Conservation (phyloP, 2,329 filamentous ascomycete genomes). For the Aureobasidium vineae region DNA sequence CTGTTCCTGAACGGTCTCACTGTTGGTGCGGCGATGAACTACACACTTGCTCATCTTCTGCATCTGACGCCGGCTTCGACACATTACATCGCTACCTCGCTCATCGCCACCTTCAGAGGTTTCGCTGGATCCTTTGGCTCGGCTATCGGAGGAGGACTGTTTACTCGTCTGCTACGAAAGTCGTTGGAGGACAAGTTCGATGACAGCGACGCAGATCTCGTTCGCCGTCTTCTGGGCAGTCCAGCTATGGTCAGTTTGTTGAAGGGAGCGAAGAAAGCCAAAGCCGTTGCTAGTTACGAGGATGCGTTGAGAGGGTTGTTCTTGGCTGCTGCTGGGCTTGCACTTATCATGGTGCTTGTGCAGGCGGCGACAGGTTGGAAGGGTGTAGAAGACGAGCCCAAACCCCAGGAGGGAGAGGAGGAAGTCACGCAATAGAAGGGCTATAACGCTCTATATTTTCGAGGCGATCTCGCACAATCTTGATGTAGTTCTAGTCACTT, state of each 20-base stretch:
- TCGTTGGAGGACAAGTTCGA: conserved; percentile 59
- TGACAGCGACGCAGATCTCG: conserved; percentile 45
- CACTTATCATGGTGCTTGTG: conserved; percentile 50
- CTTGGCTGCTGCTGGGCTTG: conserved; percentile 51
- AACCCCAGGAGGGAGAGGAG: conserved; percentile 27
- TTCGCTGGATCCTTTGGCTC: conserved; percentile 80
- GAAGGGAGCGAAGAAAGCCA: conserved; percentile 49
- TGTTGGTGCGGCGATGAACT: conserved; percentile 73
- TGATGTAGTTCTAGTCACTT: neutral
- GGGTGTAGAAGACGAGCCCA: conserved; percentile 34
- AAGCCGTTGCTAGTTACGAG: conserved; percentile 56
- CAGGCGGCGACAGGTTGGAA: conserved; percentile 61
- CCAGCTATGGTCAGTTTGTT: conserved; percentile 55
- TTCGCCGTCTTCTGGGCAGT: conserved; percentile 58
- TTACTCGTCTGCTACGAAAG: conserved; percentile 59
- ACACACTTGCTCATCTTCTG: conserved; percentile 75
- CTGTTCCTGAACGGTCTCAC: conserved; percentile 70
- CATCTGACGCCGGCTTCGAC: conserved; percentile 65
- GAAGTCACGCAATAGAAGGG: neutral
- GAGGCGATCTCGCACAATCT: neutral
- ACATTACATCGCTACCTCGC: conserved; percentile 72
- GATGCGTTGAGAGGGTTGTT: conserved; percentile 55
- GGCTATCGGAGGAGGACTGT: conserved; percentile 74
- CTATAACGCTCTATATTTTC: too few species aligned
- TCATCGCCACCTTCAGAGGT: conserved; percentile 75